Evolutionary conservation across 441 rosid species (phyloP), one percentile per base, ranked within the genome.

Genomic region (Bocquillonia castaneifolia): DNA sequence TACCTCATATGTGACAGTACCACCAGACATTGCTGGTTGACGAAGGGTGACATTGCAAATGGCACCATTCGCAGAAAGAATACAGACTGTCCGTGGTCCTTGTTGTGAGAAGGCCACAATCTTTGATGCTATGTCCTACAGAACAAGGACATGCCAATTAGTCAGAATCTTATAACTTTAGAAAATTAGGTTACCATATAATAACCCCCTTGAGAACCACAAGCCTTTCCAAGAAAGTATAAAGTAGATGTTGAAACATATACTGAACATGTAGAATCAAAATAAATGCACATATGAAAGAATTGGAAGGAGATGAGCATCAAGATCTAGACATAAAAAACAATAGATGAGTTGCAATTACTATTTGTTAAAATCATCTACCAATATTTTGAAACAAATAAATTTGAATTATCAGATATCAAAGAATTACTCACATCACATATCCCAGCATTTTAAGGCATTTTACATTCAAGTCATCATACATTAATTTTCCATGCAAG

Each of bases 31-130:
- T 26, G 87, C 78, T 23, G 89, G 85, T 68, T 87, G 96, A 73
- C 85, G 85, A 64, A 94, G 96, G 37, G 90, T 84, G 39, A 85
- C 98, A 76, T 83, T 92, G 79, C 83, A 77, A 32, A 94, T 81
- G 66, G 99, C 89, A 64, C 99, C 99, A 78, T 83, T 90, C 64
- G 97, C 97, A 37, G 99, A 90, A 68, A 94, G 94, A 79, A 94
- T 88, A 77, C 98, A 94, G 40, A 94, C 78, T 3, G 92, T 88
- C 4, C 98, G 79, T 8, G 98, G 99, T 52, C 98, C 99, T 86
- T 94, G 91, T 73, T 83, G 82, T 6, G 99, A 82, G 64, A 94
- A 94, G 26, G 89, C 86, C 78, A 76, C 63, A 48, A 94, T 78
- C 82, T 92, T 90, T 57, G 86, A 70, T 48, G 91, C 89, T 69